Conservation (phyloP, 768 basidiomycete genomes). For the Serendipita vermifera region DNA sequence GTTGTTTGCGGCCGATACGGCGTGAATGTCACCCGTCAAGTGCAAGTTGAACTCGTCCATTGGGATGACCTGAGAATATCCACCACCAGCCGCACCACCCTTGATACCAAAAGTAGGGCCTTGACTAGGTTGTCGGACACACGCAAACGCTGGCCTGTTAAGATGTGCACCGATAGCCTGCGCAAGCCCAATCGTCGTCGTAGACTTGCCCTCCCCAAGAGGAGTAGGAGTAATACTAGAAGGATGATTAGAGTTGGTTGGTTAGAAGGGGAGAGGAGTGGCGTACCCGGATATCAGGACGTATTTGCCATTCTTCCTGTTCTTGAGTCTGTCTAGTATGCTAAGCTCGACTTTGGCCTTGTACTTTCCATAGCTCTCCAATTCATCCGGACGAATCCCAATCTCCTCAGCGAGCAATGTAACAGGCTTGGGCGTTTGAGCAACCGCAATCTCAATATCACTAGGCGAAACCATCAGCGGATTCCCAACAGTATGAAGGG, state of each 20-base stretch:
- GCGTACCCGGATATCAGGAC: constrained; percentile 83
- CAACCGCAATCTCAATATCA: constrained; percentile 93
- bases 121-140: constrained; percentile 95
- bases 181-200: constrained; percentile 91
- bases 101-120: constrained; percentile 99
- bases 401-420: constrained; percentile 75
- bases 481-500: neutral
- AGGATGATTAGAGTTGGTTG: too few relatives aligned
- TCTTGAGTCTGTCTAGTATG: constrained; percentile 68
- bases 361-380: constrained; percentile 90
- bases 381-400: constrained; percentile 70
- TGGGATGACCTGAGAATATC: constrained; percentile 97
- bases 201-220: constrained; percentile 95
- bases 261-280: neutral
- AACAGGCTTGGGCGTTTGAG: constrained; percentile 86
- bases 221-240: constrained; percentile 88
- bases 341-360: constrained; percentile 95
- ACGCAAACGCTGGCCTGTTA: constrained; percentile 84
- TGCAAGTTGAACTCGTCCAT: constrained; percentile 99
- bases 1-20: constrained; percentile 95
- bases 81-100: constrained; percentile 95
- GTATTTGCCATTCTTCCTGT: constrained; percentile 89
- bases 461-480: constrained; percentile 18
- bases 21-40: constrained; percentile 94
- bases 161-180: constrained; percentile 94